Base-by-base conservation (phyloP, 345 rosid genomes). In the Gossypium anomalum region DNA sequence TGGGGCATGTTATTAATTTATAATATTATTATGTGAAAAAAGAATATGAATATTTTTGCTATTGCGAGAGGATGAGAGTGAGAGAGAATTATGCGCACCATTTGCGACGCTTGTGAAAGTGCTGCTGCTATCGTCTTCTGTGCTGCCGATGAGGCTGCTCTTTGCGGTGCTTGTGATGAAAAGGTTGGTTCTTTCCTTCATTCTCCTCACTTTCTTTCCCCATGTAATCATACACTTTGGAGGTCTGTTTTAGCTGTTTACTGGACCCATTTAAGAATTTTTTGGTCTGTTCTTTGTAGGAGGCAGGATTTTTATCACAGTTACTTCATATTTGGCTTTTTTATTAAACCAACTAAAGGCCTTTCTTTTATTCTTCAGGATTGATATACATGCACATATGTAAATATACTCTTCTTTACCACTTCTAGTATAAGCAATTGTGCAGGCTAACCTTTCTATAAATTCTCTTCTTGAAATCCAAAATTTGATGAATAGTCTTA, bases 111-210 rank as follows among this genome's bases (percentile, higher is more conserved):
- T n/a, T 94, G 98, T 75, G 97, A 94, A 81, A 87, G 88, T 67
- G 90, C 94, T 70, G 94, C 92, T 55, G 98, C 98, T 17, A 72
- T 83, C 63, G 82, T 89, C 51, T 94, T 92, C 82, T 94, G 98
- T 67, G 97, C 97, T 41, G 97, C 93, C 56, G 93, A 92, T 75
- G 97, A 92, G 86, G 97, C 97, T 12, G 89, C 97, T n/a, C 94
- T 94, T 59, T 94, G 97, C 79, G 82, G 73, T 79, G 80, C 92
- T 78, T 94, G 97, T 71, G 98, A 92, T 71, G 87, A 87, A 25
- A 90, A 87, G 90, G 98, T 88, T 67, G 53, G 19, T 67, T 45
- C 47, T 73, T 61, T 41, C 52, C 7, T 22, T 64, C 27, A 19
- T 43, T 63, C 48, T 59, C 3, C 27, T 73, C 55, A 9, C 7